A percentile compares a stretch with the other conserved stretches of the same genome.
Evolutionary conservation across 495 filamentous ascomycete species (phyloP).

Genomic region (Neurospora hispaniola): DNA sequence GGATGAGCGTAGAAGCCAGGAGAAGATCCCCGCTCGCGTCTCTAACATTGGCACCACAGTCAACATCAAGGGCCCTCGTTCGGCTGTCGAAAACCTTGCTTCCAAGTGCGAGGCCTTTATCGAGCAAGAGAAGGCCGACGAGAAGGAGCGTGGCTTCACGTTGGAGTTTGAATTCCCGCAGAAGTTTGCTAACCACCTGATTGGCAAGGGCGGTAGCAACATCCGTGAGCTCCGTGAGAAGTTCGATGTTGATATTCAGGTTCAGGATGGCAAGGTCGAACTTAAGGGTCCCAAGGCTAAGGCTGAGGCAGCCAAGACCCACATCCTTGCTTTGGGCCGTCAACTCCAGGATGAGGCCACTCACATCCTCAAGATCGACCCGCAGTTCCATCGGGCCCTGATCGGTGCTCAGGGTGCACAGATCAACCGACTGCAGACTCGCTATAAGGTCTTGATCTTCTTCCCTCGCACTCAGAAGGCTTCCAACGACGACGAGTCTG

Average conservation of each 20-base stretch:
- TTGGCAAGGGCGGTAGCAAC: constrained; percentile 84
- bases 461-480: constrained; percentile 66
- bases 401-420: constrained; percentile 84
- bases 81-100: constrained; percentile 56
- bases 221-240: constrained; percentile 93
- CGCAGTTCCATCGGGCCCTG: constrained; percentile 76
- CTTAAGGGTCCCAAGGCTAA: constrained; percentile 51
- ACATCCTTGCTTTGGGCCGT: constrained; percentile 65
- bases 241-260: constrained; percentile 94
- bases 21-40: constrained; percentile 64
- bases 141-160: constrained; percentile 77
- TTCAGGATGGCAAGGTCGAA: constrained; percentile 60
- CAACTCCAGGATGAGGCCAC: constrained; percentile 81
- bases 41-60: constrained; percentile 45
- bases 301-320: constrained; percentile 68
- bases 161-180: constrained; percentile 84
- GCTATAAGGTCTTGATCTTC: constrained; percentile 86
- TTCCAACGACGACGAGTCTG: constrained; percentile 56
- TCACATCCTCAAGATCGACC: constrained; percentile 75
- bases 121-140: constrained; percentile 72
- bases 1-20: constrained; percentile 45
- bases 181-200: constrained; percentile 86
- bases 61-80: constrained; percentile 64
- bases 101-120: constrained; percentile 66
- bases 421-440: constrained; percentile 82